phyloP scores from a whole-genome alignment of 108 stramenopile genomes.

The Cyclotella distinguenda region DNA sequence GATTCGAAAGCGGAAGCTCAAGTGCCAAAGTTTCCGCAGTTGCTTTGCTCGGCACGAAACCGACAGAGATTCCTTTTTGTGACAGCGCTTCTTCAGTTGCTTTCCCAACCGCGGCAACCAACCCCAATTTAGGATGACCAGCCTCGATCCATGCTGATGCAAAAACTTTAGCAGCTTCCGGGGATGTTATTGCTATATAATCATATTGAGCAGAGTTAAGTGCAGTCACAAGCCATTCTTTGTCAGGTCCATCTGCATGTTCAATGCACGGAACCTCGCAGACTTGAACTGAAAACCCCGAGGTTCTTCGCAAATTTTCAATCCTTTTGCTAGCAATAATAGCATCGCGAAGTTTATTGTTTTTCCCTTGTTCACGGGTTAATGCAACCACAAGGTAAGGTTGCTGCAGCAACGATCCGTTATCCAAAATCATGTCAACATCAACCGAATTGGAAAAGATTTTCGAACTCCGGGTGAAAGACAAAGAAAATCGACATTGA shows the following conservation, averaged over 20 bases:
- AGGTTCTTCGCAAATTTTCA: slow-evolving; percentile 6
- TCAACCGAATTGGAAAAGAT: too few relatives aligned
- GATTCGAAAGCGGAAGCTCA: slow-evolving; percentile 54
- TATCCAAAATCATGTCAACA: too few relatives aligned
- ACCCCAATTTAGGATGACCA: slow-evolving; percentile 36
- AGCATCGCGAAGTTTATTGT: slow-evolving; percentile 61
- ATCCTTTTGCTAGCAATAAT: slow-evolving; percentile 32
- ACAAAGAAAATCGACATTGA: too few relatives aligned
- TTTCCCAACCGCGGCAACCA: slow-evolving; percentile 77
- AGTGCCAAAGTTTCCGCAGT: slow-evolving; percentile 63
- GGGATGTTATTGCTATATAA: slow-evolving; percentile 83
- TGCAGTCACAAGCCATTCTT: slow-evolving; percentile 41
- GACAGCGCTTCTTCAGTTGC: slow-evolving; percentile 65
- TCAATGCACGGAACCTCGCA: slow-evolving; percentile 84
- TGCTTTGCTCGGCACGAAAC: slow-evolving; percentile 78
- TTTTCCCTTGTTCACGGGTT: slow-evolving; percentile 86
- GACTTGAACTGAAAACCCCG: slow-evolving; percentile 28
- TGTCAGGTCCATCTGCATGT: slow-evolving; percentile 79
- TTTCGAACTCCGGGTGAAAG: too few relatives aligned
- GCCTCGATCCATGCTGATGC: slow-evolving; percentile 61
- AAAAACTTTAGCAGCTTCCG: slow-evolving; percentile 79
- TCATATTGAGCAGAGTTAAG: slow-evolving; percentile 46
- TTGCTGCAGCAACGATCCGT: too few relatives aligned
- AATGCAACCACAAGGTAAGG: slow-evolving; percentile 57
- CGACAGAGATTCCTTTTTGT: slow-evolving; percentile 55